Conservation (phyloP, 441 rosid species). For the Codiaeum variegatum region DNA sequence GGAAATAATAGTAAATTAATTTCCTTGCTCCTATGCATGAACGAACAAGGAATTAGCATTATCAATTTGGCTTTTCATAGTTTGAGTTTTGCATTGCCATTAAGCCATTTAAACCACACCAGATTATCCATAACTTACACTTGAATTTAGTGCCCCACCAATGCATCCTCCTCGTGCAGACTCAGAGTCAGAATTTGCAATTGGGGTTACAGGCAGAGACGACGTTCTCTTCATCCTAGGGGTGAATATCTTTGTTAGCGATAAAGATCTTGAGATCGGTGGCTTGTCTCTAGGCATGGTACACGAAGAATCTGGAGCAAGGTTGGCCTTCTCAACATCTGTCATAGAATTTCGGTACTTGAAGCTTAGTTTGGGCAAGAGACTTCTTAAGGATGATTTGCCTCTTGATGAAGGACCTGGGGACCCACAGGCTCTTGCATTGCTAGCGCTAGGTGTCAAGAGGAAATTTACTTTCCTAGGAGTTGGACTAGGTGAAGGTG, state of each 20-base stretch:
- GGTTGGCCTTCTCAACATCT: constrained; percentile 52
- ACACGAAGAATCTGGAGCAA: constrained; percentile 37
- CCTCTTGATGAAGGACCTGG: constrained; percentile 46
- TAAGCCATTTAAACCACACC: constrained; percentile 6
- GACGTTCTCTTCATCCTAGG: constrained; percentile 81
- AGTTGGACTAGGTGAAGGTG: constrained; percentile 73
- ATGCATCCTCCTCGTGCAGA: constrained; percentile 39
- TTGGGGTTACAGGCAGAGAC: constrained; percentile 66
- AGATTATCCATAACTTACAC: constrained; percentile 41
- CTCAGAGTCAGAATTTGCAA: constrained; percentile 43
- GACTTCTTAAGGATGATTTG: constrained; percentile 65
- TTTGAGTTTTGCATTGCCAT: constrained; percentile 3
- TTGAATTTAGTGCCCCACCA: constrained; percentile 41
- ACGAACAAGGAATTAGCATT: constrained; percentile 1
- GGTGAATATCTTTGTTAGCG: constrained; percentile 74
- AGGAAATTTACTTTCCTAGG: constrained; percentile 80
- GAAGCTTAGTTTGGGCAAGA: constrained; percentile 72
- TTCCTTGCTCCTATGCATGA: constrained; percentile 8
- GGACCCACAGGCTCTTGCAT: constrained; percentile 40
- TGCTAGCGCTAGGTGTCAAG: constrained; percentile 47
- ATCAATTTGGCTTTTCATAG: constrained; percentile 1
- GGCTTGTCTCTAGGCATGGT: constrained; percentile 49
- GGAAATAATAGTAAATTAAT: constrained; percentile 8
- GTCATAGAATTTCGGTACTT: constrained; percentile 44
- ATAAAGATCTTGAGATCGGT: constrained; percentile 70